Evolutionary conservation across 2,329 filamentous ascomycete species (phyloP).

Genomic region (Sporothrix brasiliensis): DNA sequence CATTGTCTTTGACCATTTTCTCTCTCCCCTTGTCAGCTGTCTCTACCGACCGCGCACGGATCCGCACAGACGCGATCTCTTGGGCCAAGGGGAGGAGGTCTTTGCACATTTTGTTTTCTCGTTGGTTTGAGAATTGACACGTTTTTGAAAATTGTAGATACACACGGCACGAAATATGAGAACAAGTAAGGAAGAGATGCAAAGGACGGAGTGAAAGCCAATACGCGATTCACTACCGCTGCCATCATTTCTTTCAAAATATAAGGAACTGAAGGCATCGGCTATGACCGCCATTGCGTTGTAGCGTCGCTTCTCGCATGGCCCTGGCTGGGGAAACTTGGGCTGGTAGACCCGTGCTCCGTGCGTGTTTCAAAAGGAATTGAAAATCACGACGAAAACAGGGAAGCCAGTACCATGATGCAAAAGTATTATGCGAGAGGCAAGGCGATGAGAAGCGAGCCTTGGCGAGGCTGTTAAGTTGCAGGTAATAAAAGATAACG

Average conservation of each 20-base stretch:
- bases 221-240: too few species aligned
- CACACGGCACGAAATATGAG: too few species aligned
- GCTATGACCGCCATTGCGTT: background rate
- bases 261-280: too few species aligned
- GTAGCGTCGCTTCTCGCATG: background rate
- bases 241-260: too few species aligned
- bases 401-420: background rate
- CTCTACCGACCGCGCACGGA: conserved; percentile 4
- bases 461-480: too few species aligned
- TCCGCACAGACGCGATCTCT: conserved; percentile 24
- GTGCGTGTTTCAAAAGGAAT: background rate
- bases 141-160: background rate
- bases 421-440: background rate
- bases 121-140: too few species aligned
- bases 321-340: conserved; percentile 5
- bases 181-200: background rate
- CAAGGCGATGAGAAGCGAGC: too few species aligned
- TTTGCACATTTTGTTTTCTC: background rate
- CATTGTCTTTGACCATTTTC: background rate
- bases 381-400: conserved; percentile 4
- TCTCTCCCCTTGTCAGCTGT: background rate
- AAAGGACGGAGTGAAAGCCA: background rate
- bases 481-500: too few species aligned
- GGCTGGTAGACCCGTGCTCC: conserved; percentile 1
- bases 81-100: conserved; percentile 13